These are phyloP conservation scores for Xenosphaeropsis pyriputrescens DNA, from an alignment of 2,329 filamentous ascomycete species.

Conservation along the genomic window DNA sequence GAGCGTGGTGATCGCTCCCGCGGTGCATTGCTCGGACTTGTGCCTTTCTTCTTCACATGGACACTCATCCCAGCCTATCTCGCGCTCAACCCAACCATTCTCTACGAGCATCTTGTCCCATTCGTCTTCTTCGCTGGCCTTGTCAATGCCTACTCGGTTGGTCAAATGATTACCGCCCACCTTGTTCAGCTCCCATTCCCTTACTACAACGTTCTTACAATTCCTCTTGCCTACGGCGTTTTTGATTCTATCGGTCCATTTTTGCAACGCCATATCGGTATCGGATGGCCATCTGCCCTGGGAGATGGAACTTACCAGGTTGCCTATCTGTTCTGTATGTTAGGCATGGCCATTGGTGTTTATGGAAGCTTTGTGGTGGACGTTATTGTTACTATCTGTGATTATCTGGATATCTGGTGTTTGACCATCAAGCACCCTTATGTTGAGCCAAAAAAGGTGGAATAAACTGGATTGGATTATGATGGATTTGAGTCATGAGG, in stretches of 20 bases:
- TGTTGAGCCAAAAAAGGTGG: conserved; percentile 17
- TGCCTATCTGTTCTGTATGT: conserved; percentile 76
- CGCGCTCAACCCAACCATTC: conserved; percentile 69
- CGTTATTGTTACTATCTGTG: conserved; percentile 94
- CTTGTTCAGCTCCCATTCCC: conserved; percentile 80
- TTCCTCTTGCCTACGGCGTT: conserved; percentile 67
- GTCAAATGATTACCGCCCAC: conserved; percentile 91
- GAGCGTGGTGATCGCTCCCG: conserved; percentile 57
- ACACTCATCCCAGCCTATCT: conserved; percentile 63
- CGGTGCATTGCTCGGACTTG: conserved; percentile 65
- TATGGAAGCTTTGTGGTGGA: conserved; percentile 94
- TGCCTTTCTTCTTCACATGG: conserved; percentile 74
- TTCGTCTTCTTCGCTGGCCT: conserved; percentile 82
- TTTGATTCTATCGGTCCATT: conserved; percentile 66
- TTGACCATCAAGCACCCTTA: conserved; percentile 84
- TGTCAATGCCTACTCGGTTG: conserved; percentile 88
- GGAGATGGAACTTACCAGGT: conserved; percentile 75
- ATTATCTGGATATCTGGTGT: conserved; percentile 97
- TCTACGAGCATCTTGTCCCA: conserved; percentile 71
- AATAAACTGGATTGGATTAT: conserved; percentile 2
- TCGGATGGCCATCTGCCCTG: conserved; percentile 64
- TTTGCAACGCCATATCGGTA: conserved; percentile 35
- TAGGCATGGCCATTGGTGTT: conserved; percentile 76
- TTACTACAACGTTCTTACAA: conserved; percentile 71
- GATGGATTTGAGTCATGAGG: no score